Evolutionary conservation across 495 filamentous ascomycete genomes (phyloP), one percentile per base, ranked within the genome.

Genomic region (Hypoxylon fuscum): DNA sequence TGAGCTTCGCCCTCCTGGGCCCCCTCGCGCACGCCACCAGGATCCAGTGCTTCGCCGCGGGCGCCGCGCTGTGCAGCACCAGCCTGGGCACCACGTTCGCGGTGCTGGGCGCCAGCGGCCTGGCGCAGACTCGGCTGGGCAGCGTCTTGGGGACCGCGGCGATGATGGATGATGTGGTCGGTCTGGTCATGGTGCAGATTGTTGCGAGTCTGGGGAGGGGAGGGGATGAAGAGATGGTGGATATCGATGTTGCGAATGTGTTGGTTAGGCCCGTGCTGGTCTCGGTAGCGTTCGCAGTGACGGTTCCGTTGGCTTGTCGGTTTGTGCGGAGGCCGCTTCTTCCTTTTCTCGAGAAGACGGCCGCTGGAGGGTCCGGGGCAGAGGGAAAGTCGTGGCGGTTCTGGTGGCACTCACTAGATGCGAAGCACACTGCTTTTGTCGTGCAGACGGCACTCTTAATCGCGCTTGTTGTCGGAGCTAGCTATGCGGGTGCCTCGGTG

Each of bases 121-220:
- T 89, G 10, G 76, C 78, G 17, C 70, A 77, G 2, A 90, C 87
- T 1, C 80, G 88, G 2, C 72, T 93, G 1, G 91, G 91, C 0
- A 82, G 83, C 0, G 87, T 95, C 0, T 81, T 92, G 0, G 81
- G 82, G 8, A 86, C 84, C 52, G 90, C 89, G 2, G 92, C 90
- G 15, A 89, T 95, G 82, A 80, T 96, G 64, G 91, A 95, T 72
- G 91, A 94, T 75, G 88, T 95, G 1, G 81, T 90, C 12, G 90
- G 91, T 0, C 73, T 95, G n/a, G 83, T 95, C 1, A 88, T 94
- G 82, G 86, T 92, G 15, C 85, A 90, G 62, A 79, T 91, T 12
- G 77, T 86, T 34, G 74, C 80, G 6, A 77, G 75, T 10, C 71
- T 83, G 18, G 81, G 82, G 7, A 60, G 29, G 7, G 31, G 64